A percentile compares a stretch with the other conserved stretches of the same genome.
Conservation (phyloP, 2,329 filamentous ascomycete genomes). For the Drechslerella dactyloides region DNA sequence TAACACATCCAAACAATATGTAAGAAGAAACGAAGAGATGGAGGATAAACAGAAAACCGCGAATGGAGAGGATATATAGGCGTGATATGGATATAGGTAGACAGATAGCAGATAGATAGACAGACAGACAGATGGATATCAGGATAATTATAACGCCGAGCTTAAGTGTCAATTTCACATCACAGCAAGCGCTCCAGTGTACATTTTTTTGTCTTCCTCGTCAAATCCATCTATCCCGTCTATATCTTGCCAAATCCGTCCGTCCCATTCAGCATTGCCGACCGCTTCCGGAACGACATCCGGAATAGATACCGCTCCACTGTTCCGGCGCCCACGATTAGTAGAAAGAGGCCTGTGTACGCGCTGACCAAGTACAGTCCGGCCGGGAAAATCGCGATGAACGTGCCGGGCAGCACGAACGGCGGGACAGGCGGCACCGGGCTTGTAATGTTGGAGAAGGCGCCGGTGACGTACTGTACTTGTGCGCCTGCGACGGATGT, state of each 20-base stretch:
- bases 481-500: slow-evolving; percentile 73
- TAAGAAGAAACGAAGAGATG: slow-evolving; percentile 7
- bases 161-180: too few relatives aligned
- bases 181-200: too few relatives aligned
- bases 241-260: slow-evolving; percentile 41
- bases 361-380: slow-evolving; percentile 70
- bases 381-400: slow-evolving; percentile 72
- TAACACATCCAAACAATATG: slow-evolving; percentile 15
- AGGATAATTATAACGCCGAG: too few relatives aligned
- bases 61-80: too few relatives aligned
- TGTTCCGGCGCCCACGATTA: slow-evolving; percentile 70
- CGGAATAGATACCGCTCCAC: slow-evolving; percentile 71
- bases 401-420: slow-evolving; percentile 73
- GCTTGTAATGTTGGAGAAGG: slow-evolving; percentile 67
- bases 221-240: slow-evolving; percentile 42
- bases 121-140: too few relatives aligned
- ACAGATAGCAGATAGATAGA: too few relatives aligned
- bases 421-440: slow-evolving; percentile 60
- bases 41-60: slow-evolving; percentile 18
- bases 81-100: too few relatives aligned
- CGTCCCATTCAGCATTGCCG: slow-evolving; percentile 54
- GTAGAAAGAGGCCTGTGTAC: slow-evolving; percentile 67
- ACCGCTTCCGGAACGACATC: slow-evolving; percentile 67
- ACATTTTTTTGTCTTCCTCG: too few relatives aligned
- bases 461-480: slow-evolving; percentile 73